Percentiles rank a stretch among this genome's conserved stretches.
Conservation (phyloP, 495 filamentous ascomycete species). For the Choiromyces venosus region DNA sequence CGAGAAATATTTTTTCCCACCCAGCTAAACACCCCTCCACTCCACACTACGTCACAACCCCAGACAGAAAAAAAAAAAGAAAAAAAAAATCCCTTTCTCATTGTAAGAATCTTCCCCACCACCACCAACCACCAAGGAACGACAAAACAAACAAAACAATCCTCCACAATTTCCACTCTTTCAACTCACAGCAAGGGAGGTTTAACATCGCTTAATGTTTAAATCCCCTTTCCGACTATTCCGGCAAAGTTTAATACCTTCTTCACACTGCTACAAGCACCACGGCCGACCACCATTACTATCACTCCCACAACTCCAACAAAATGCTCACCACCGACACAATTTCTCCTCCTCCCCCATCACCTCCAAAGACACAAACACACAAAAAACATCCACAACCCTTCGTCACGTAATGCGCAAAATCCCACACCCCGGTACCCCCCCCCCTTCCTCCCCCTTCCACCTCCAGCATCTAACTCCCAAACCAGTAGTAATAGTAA, state of each 20-base stretch:
- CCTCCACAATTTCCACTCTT: background rate
- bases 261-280: background rate
- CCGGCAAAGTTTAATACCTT: background rate
- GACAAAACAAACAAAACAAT: background rate
- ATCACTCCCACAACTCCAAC: background rate
- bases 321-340: background rate
- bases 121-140: background rate
- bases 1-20: background rate
- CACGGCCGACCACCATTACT: background rate
- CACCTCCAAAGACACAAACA: background rate
- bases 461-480: background rate
- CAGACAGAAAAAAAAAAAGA: background rate
- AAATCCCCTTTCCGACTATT: background rate
- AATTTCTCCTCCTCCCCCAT: background rate
- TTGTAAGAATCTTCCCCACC: background rate
- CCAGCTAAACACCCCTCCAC: background rate
- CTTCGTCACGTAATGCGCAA: conserved; percentile 34
- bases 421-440: conserved; percentile 34
- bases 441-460: background rate
- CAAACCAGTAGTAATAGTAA: conserved; percentile 36
- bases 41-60: background rate
- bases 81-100: background rate
- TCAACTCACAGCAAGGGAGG: background rate
- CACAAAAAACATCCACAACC: conserved; percentile 7
- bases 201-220: background rate